Conservation (phyloP, 345 rosid species). For the Citrus sp. region DNA sequence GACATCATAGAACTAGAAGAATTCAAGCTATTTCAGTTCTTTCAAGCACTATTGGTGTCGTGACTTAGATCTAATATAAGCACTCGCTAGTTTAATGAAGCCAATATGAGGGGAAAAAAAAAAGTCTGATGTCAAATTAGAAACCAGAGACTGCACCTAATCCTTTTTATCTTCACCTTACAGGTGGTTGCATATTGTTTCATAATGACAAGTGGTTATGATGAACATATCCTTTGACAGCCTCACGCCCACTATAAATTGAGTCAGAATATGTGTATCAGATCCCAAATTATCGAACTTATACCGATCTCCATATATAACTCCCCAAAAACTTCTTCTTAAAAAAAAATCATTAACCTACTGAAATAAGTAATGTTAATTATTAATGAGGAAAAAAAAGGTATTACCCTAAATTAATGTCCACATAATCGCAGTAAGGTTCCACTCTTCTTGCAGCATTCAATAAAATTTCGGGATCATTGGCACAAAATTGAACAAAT, state of each 20-base stretch:
- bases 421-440: slow-evolving; percentile 83
- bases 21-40: background rate
- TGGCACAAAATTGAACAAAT: slow-evolving; percentile 95
- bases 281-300: background rate
- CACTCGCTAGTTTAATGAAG: background rate
- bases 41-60: background rate
- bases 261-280: background rate
- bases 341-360: too few relatives aligned
- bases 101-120: background rate
- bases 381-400: background rate
- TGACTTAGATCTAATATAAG: background rate
- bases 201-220: background rate
- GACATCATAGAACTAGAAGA: background rate
- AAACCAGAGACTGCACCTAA: background rate
- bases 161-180: background rate
- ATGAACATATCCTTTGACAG: background rate
- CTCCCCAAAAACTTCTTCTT: too few relatives aligned
- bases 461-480: slow-evolving; percentile 73
- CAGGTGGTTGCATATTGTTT: background rate
- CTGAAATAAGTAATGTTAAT: background rate
- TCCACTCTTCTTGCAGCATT: slow-evolving; percentile 84
- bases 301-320: background rate
- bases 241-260: background rate
- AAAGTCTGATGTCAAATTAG: background rate
- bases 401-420: slow-evolving; percentile 85